Evolutionary conservation across 345 rosid genomes (phyloP).

Genomic region (Luvunga scandens): DNA sequence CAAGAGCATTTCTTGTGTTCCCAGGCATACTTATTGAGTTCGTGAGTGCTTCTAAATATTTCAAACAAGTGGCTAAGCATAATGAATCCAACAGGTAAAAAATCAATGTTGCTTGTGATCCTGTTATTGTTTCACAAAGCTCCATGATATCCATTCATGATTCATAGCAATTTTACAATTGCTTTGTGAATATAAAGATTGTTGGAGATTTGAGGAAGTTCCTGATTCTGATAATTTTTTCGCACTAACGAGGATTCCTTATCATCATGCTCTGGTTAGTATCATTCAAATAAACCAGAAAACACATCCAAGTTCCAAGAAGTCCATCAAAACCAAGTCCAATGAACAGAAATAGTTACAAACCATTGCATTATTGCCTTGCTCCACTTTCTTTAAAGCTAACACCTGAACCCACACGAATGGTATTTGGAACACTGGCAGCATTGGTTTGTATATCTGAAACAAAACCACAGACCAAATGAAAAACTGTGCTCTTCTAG

Average conservation of each 20-base stretch:
- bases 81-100: slow-evolving; percentile 88
- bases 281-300: slow-evolving; percentile 71
- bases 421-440: background rate
- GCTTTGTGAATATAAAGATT: slow-evolving; percentile 76
- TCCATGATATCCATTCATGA: slow-evolving; percentile 90
- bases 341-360: slow-evolving; percentile 26
- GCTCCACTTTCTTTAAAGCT: slow-evolving; percentile 52
- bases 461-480: background rate
- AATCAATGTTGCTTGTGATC: slow-evolving; percentile 87
- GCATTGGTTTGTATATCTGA: background rate
- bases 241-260: slow-evolving; percentile 95
- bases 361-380: slow-evolving; percentile 33
- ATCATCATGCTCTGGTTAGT: slow-evolving; percentile 72
- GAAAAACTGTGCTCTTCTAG: background rate
- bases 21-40: slow-evolving; percentile 78
- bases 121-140: slow-evolving; percentile 87
- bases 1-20: slow-evolving; percentile 45
- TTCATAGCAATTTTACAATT: slow-evolving; percentile 85
- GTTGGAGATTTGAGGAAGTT: slow-evolving; percentile 81
- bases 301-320: slow-evolving; percentile 51
- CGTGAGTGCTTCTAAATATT: slow-evolving; percentile 79
- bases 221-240: slow-evolving; percentile 83
- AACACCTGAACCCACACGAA: slow-evolving; percentile 28
- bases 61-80: slow-evolving; percentile 93
- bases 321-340: slow-evolving; percentile 65